Evolutionary conservation across 202 grass and related monocot species (phyloP).

Genomic region (Cymbopogon flexuosus): DNA sequence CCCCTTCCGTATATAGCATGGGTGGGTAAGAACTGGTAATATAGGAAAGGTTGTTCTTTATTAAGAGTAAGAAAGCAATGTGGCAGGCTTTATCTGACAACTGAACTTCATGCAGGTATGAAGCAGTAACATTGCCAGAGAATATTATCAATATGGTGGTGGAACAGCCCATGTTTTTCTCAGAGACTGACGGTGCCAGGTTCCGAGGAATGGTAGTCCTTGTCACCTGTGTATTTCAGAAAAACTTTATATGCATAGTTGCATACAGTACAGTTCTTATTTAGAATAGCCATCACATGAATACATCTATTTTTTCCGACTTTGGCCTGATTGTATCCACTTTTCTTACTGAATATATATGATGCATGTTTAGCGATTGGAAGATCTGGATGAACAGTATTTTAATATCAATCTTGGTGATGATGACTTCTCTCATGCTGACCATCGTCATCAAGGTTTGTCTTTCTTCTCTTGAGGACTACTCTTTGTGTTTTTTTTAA

Average conservation of each 20-base stretch:
- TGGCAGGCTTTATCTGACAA: slow-evolving; percentile 12
- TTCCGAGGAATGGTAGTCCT: slow-evolving; percentile 60
- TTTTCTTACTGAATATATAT: slow-evolving; percentile 22
- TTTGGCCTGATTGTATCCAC: slow-evolving; percentile 19
- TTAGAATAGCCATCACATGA: background rate
- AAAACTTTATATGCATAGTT: background rate
- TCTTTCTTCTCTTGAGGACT: slow-evolving; percentile 22
- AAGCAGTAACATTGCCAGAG: slow-evolving; percentile 71
- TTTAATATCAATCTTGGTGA: slow-evolving; percentile 64
- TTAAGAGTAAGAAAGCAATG: slow-evolving; percentile 12
- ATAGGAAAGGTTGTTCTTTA: background rate
- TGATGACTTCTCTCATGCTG: slow-evolving; percentile 41
- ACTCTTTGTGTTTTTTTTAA: background rate
- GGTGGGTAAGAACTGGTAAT: background rate
- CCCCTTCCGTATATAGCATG: slow-evolving; percentile 16
- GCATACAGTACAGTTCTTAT: background rate
- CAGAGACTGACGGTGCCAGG: slow-evolving; percentile 38
- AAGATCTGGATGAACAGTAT: slow-evolving; percentile 74
- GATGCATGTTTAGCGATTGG: slow-evolving; percentile 53
- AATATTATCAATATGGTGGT: slow-evolving; percentile 47
- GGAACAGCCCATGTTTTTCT: slow-evolving; percentile 52
- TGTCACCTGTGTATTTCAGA: slow-evolving; percentile 19
- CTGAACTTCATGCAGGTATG: slow-evolving; percentile 52
- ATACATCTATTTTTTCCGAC: background rate
- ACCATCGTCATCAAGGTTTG: slow-evolving; percentile 71